Conservation (phyloP, 2,329 filamentous ascomycete species). For the Chrysosphaeria jannelii region DNA sequence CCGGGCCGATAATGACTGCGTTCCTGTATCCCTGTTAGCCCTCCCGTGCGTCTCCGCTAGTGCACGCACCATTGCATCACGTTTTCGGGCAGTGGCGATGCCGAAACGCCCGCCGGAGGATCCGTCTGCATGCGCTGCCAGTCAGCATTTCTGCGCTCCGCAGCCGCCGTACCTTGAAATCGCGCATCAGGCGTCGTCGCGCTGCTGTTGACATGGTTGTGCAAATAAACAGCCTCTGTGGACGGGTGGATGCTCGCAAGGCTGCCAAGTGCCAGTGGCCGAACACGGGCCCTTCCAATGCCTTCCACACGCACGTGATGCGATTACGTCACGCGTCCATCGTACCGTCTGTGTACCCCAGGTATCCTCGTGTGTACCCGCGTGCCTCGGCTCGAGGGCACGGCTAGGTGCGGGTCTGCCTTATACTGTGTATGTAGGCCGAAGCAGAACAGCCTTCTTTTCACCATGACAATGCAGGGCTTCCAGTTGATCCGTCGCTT, state of each 20-base stretch:
- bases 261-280: too few species aligned
- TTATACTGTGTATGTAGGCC: too few species aligned
- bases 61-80: conserved; percentile 73
- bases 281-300: too few species aligned
- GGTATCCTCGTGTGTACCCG: too few species aligned
- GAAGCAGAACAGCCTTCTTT: too few species aligned
- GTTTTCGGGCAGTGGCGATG: conserved; percentile 83
- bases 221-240: background rate
- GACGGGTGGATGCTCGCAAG: too few species aligned
- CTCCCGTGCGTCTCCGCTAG: too few species aligned
- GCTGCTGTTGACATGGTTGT: conserved; percentile 62
- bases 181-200: conserved; percentile 86
- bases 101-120: conserved; percentile 84
- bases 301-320: too few species aligned
- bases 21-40: conserved; percentile 37
- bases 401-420: too few species aligned
- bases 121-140: conserved; percentile 92
- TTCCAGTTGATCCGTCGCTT: conserved; percentile 12
- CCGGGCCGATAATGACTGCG: conserved; percentile 87
- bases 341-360: too few species aligned
- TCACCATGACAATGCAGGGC: conserved; percentile 3
- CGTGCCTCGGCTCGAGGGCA: too few species aligned
- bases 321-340: too few species aligned
- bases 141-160: background rate
- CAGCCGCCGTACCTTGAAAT: conserved; percentile 85